Base-by-base conservation (phyloP, 306 rosid genomes). In the Lathyrus aphaca region DNA sequence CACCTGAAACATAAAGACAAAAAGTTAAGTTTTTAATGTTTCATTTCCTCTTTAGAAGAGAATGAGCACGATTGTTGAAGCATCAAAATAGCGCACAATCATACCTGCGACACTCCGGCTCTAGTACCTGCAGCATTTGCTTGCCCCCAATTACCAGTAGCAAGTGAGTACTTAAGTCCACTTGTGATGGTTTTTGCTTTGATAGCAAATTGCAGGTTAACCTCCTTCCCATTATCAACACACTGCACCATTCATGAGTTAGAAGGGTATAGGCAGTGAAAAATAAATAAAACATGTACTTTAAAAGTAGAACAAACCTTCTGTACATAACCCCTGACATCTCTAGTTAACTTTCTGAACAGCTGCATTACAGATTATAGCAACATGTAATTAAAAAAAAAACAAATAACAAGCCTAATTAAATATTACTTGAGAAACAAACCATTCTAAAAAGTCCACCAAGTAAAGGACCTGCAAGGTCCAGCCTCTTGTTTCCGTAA, bases 81-180 rank as follows among this genome's bases (percentile, higher is more conserved):
- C 7, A 62, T 35, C 29, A 23, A 57, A 58, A 4, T 8, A 11
- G 68, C 50, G n/a, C 37, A 32, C 43, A 69, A 39, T 50, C 61
- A 73, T 58, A 93, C 98, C 96, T 94, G 99, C 39, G 99, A 94
- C 67, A 94, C 99, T 75, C 99, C 99, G 80, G 99, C 97, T 83
- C 97, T 94, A 68, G 99, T 94, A 64, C 99, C 96, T 32, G 99
- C 99, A 64, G 96, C 97, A 89, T 94, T 94, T 80, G 99, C 99
- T 82, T 91, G 96, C 60, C 99, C 99, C 99, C 97, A 94, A 63
- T 94, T 94, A 66, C 99, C 99, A 79, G 99, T 94, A 71, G 99
- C 97, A 77, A 94, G 99, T 38, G 99, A 91, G 62, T 94, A 94
- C 67, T 91, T 94, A 66, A 94, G 95, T 50, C 99, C 99, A 87